Base-by-base conservation (phyloP, 176 grass and related monocot genomes). In the Carex pumila region DNA sequence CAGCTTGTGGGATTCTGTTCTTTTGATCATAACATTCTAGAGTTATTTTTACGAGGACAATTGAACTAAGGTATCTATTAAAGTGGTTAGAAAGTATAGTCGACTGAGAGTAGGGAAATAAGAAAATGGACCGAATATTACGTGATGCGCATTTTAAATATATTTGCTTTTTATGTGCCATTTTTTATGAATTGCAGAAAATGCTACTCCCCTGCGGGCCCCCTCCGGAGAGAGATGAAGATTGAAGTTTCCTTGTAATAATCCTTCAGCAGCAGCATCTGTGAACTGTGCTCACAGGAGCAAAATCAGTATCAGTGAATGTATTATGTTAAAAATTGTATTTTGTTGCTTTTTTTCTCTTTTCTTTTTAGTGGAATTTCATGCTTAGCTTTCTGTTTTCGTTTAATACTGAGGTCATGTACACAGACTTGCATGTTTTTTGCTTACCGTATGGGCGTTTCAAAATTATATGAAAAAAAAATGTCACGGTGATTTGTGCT, bases 121-220 rank as follows among this genome's bases (percentile, higher is more conserved):
- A 39, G 7, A 8, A 68, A 13, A 31, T 68, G 29, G 32, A 68
- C 13, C 37, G 60, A 62, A 18, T 37, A 69, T 37, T 39, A 3
- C 15, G 12, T 67, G 12, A 67, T 1, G 30, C 12, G 12, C 6
- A 10, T 30, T 15, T 69, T 41, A 41, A 39, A 69, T 66, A 17
- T 39, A 39, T 69, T 37, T 17, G 1, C 70, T 84, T 67, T 71
- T 36, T 13, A 69, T 58, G 4, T 25, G 1, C 2, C 55, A 32
- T 34, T 65, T 32, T 65, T 13, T 34, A 59, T 14, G 75, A 73
- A 12, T 87, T 50, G 47, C 82, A 97, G 94, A 97, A 97, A 97
- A 97, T 97, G 91, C 71, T 97, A 55, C 89, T 97, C 60, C 94
- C 94, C 0, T 97, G 94, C 19, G 94, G 94, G 3, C 90, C 93